Base-by-base conservation (phyloP, 1,284 basidiomycete genomes). In the Xerocomus cyaneibrunnescens region DNA sequence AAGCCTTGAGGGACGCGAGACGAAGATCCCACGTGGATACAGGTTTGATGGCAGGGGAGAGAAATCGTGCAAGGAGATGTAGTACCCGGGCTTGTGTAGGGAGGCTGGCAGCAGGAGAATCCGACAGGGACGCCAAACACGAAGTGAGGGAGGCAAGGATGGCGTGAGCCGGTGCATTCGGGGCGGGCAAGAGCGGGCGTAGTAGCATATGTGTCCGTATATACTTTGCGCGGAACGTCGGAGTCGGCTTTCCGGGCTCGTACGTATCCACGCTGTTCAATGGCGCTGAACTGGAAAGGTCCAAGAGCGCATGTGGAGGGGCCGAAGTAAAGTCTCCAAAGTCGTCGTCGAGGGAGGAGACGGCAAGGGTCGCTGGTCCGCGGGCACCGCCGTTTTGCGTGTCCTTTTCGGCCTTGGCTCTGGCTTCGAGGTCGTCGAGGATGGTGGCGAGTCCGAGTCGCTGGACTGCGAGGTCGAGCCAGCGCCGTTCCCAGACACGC, bases 281-380 rank as follows among this genome's bases (percentile, higher is more conserved):
- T 9, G 56, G 46, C 14, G 54, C 51, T 3, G 57, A 54, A 47
- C 44, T 50, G 35, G 66, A 55, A 39, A 62, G 48, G 50, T 57
- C 66, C 35, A 58, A 45, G 14, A 66, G 59, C 10, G 58, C 55
- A 19, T 52, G 54, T 8, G 57, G 62, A 28, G 55, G 58, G 22
- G 72, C 81, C 0, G 78, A 74, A 1, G 84, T 74, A 64, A 90
- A 96, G 66, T 96, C 94, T 1, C 94, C 94, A 74, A 98, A 98
- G 51, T 92, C 94, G 73, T 98, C 94, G 58, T 96, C 83, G 38
- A 71, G 67, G 31, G 69, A 72, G 35, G 74, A 81, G 7, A 83
- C 78, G 3, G 76, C 59, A 14, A 86, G 76, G 1, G 77, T 84
- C 0, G 87, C 81, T 13, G 85, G 83, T 36, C 58, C 54, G 21